Conservation (phyloP, 2,329 filamentous ascomycete species). For the Xylariaceae sp. region DNA sequence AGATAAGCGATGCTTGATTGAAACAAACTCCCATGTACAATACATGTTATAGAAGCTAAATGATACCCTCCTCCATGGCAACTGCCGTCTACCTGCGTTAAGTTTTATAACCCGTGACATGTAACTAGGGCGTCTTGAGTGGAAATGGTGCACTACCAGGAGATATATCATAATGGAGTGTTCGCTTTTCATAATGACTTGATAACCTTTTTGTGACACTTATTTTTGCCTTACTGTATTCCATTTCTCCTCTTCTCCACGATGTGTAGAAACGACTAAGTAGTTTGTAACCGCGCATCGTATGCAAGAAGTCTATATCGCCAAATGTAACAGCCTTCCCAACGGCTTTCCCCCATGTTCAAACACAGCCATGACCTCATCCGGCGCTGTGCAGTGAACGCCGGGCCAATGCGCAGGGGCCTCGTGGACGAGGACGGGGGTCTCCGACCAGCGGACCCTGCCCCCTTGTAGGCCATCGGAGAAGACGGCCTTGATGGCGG, state of each 20-base stretch:
- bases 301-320: slow-evolving; percentile 1
- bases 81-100: neutral
- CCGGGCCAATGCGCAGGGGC: slow-evolving; percentile 32
- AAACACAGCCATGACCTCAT: slow-evolving; percentile 29
- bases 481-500: slow-evolving; percentile 38
- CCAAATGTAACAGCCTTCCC: slow-evolving; percentile 22
- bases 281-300: neutral
- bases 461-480: slow-evolving; percentile 31
- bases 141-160: too few relatives aligned
- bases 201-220: too few relatives aligned
- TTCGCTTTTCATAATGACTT: too few relatives aligned
- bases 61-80: slow-evolving; percentile 16
- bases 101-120: too few relatives aligned
- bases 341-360: slow-evolving; percentile 27
- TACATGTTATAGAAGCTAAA: slow-evolving; percentile 5
- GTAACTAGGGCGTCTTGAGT: too few relatives aligned
- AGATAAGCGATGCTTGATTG: slow-evolving; percentile 15
- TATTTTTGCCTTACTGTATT: too few relatives aligned
- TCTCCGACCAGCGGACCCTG: slow-evolving; percentile 31
- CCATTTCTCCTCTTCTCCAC: too few relatives aligned
- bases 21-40: slow-evolving; percentile 6
- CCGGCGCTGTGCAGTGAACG: slow-evolving; percentile 25
- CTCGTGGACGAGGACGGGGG: slow-evolving; percentile 27
- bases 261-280: too few relatives aligned
- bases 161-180: too few relatives aligned